These are phyloP conservation scores for Anthostomella pinea DNA, from an alignment of 2,329 filamentous ascomycete species.

Conservation along the genomic window DNA sequence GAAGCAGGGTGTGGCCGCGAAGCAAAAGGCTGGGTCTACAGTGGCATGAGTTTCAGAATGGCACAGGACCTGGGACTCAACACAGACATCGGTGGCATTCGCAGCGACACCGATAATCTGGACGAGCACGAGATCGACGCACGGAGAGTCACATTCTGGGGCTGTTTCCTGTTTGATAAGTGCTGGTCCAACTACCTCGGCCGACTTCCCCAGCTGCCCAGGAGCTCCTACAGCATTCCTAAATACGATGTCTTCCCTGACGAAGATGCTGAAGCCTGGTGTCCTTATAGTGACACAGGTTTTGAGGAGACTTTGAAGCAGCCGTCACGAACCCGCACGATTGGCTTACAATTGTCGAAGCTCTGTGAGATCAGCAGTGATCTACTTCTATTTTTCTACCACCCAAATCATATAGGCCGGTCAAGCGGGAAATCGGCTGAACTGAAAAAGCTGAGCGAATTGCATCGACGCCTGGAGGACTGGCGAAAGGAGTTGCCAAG, in stretches of 20 bases:
- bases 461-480: constrained; percentile 84
- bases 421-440: constrained; percentile 75
- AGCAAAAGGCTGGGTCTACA: constrained; percentile 97
- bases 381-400: constrained; percentile 85
- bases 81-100: constrained; percentile 69
- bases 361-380: constrained; percentile 94
- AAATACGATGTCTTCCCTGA: constrained; percentile 88
- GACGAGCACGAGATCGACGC: constrained; percentile 86
- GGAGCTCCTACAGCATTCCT: constrained; percentile 75
- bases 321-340: constrained; percentile 77
- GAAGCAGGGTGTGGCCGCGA: constrained; percentile 94
- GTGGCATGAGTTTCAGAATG: constrained; percentile 98
- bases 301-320: constrained; percentile 71
- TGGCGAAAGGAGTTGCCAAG: constrained; percentile 83
- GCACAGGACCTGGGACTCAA: constrained; percentile 91
- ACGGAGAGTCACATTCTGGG: constrained; percentile 91
- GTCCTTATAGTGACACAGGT: constrained; percentile 82
- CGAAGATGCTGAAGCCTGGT: constrained; percentile 85
- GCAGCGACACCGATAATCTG: constrained; percentile 54
- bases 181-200: constrained; percentile 98
- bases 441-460: constrained; percentile 86
- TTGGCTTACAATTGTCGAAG: constrained; percentile 76
- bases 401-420: constrained; percentile 65
- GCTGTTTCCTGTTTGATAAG: constrained; percentile 97
- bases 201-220: constrained; percentile 80